These are phyloP conservation scores for Begonia loranthoides DNA, from an alignment of 306 rosid species.

Conservation along the genomic window DNA sequence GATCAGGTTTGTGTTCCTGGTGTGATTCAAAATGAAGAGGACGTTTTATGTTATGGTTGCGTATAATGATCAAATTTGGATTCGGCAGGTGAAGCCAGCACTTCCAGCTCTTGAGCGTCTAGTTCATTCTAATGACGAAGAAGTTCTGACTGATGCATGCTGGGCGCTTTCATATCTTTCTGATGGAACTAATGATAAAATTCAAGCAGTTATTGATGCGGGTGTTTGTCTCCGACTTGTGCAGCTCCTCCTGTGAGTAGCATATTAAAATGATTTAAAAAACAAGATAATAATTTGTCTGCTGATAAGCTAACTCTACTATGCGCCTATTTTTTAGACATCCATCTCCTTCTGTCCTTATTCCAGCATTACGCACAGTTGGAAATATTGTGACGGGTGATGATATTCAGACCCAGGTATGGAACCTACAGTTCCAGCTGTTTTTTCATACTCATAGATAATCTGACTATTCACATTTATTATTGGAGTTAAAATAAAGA, in stretches of 20 bases:
- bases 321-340: not conserved
- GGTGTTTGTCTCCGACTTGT: slow-evolving; percentile 46
- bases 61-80: not conserved
- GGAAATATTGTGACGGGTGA: slow-evolving; percentile 1
- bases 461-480: too few species aligned
- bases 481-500: too few species aligned
- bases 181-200: slow-evolving; percentile 40
- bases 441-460: too few species aligned
- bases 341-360: slow-evolving; percentile 2
- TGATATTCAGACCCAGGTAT: slow-evolving; percentile 2
- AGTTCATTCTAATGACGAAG: slow-evolving; percentile 39
- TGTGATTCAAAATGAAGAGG: not conserved
- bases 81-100: slow-evolving; percentile 49
- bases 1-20: slow-evolving; percentile 29
- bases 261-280: not conserved
- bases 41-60: not conserved
- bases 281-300: not conserved
- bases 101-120: slow-evolving; percentile 41
- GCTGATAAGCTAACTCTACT: not conserved
- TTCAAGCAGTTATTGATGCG: slow-evolving; percentile 50
- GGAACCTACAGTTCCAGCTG: too few species aligned
- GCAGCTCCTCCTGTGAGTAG: slow-evolving; percentile 41
- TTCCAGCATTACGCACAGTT: slow-evolving; percentile 4
- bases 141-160: slow-evolving; percentile 46
- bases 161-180: slow-evolving; percentile 66